Conservation (phyloP, 306 rosid species). For the Mucuna pruriens region DNA sequence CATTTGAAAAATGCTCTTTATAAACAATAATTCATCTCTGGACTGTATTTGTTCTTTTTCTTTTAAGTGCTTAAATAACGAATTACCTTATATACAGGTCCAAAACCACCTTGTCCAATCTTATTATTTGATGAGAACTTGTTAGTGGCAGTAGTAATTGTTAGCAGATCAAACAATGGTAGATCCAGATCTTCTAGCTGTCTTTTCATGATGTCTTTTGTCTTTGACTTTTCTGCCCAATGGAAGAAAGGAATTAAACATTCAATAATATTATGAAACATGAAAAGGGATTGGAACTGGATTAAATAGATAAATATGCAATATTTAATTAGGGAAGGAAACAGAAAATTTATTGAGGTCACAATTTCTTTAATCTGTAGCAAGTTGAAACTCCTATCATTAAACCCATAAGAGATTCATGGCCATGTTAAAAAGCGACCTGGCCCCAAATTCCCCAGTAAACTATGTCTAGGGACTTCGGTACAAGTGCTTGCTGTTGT, state of each 20-base stretch:
- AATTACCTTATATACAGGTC: conserved; percentile 25
- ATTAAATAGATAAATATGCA: background rate
- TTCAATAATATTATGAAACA: background rate
- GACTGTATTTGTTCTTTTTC: background rate
- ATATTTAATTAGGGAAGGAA: background rate
- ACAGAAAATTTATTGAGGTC: background rate
- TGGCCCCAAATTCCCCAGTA: background rate
- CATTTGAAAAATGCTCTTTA: background rate
- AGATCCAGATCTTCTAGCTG: conserved; percentile 51
- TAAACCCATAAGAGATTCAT: background rate
- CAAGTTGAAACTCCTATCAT: background rate
- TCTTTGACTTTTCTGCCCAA: background rate
- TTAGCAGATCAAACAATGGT: conserved; percentile 40
- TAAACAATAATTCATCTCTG: background rate
- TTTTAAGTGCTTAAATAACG: background rate
- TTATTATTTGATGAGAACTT: conserved; percentile 40
- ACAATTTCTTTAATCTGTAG: background rate
- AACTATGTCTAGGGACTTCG: background rate
- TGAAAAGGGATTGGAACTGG: background rate
- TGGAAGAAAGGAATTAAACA: background rate
- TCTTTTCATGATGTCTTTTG: background rate
- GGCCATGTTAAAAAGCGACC: background rate
- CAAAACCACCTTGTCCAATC: conserved; percentile 5
- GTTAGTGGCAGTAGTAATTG: conserved; percentile 36
- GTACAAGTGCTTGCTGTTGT: background rate